These are phyloP conservation scores for Mortierella sp. DNA, from an alignment of 371 early-diverging fungal species.

Conservation along the genomic window DNA sequence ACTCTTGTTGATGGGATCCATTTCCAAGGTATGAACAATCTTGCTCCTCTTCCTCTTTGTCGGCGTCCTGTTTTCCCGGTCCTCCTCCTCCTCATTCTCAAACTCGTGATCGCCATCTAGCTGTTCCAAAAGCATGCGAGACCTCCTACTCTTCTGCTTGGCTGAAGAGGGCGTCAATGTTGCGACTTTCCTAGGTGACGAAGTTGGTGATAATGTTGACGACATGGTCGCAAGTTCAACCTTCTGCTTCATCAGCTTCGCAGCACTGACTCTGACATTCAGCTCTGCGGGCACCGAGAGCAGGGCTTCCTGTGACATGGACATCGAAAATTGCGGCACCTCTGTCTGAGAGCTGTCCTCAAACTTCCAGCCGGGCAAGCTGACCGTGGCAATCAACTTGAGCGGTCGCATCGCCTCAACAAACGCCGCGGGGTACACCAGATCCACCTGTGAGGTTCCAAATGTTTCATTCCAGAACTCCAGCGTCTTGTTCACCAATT, in stretches of 20 bases:
- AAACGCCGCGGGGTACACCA: constrained; percentile 33
- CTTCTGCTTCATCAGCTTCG: constrained; percentile 23
- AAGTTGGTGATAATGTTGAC: neutral
- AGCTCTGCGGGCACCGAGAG: constrained; percentile 35
- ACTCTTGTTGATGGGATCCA: constrained; percentile 15
- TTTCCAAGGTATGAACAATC: constrained; percentile 8
- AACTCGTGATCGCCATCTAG: neutral
- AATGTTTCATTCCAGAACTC: constrained; percentile 48
- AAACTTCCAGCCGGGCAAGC: constrained; percentile 37
- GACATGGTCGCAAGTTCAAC: constrained; percentile 2
- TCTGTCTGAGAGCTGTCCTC: constrained; percentile 35
- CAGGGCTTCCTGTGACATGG: constrained; percentile 34
- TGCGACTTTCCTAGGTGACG: neutral
- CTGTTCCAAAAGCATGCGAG: neutral
- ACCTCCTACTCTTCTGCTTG: neutral
- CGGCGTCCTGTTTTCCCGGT: neutral
- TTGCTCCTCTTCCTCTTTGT: constrained; percentile 16
- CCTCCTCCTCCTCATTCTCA: neutral
- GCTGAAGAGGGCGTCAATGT: neutral
- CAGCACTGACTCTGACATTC: constrained; percentile 13
- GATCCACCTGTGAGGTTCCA: constrained; percentile 8
- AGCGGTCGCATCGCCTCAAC: constrained; percentile 20
- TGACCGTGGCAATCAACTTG: constrained; percentile 30
- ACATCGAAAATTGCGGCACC: constrained; percentile 26
- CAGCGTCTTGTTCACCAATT: constrained; percentile 31